Conservation (phyloP, 495 filamentous ascomycete genomes). For the Penicillium coffeae region DNA sequence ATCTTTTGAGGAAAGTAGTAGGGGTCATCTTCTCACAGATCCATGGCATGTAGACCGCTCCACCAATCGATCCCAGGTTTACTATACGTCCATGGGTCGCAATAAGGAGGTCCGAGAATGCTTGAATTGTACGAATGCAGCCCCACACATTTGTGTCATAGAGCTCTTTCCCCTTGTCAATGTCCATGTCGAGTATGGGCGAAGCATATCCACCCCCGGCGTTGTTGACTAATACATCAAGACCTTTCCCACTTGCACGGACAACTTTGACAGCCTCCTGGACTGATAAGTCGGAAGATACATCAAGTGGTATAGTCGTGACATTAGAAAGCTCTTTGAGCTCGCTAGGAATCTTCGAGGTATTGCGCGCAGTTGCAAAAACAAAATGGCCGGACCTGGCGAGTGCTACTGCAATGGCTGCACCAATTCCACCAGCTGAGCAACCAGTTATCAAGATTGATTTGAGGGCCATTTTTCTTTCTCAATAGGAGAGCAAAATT, state of each 20-base stretch:
- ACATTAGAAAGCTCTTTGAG: conserved; percentile 16
- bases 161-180: conserved; percentile 20
- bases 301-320: conserved; percentile 26
- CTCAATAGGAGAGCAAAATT: too few species aligned
- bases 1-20: too few species aligned
- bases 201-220: conserved; percentile 20
- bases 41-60: too few species aligned
- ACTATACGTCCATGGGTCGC: conserved; percentile 8
- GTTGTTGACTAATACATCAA: conserved; percentile 33
- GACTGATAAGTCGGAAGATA: conserved; percentile 25
- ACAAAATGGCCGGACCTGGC: conserved; percentile 33
- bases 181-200: conserved; percentile 26
- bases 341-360: conserved; percentile 27
- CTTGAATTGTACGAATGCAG: conserved; percentile 12
- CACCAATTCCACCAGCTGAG: conserved; percentile 20
- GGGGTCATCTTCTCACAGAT: too few species aligned
- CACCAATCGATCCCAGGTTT: conserved; percentile 42
- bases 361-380: conserved; percentile 37
- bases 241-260: conserved; percentile 6
- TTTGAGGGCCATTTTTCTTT: too few species aligned
- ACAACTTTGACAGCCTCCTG: conserved; percentile 7
- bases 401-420: conserved; percentile 33
- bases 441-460: conserved; percentile 6
- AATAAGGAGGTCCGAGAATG: conserved; percentile 6
- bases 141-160: conserved; percentile 32